Evolutionary conservation across 106 monocot species (phyloP).

Genomic region (Dendrobium nobile): DNA sequence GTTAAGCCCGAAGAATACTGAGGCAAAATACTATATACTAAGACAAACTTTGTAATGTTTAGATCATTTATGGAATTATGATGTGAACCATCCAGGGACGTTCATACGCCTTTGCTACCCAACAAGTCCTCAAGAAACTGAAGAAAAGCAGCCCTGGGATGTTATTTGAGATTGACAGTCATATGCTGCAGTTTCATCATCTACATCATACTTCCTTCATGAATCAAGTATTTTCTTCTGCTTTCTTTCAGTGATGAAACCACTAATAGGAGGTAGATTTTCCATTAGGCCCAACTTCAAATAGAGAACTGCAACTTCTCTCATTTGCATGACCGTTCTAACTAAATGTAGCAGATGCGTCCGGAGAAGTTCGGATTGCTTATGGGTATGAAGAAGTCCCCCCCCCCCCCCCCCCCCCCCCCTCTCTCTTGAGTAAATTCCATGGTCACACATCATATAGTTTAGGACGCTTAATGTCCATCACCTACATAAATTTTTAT

Average conservation of each 20-base stretch:
- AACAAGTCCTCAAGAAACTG: slow-evolving; percentile 71
- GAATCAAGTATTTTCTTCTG: slow-evolving; percentile 4
- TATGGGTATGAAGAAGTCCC: slow-evolving; percentile 84
- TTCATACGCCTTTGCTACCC: slow-evolving; percentile 38
- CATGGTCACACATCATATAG: slow-evolving; percentile 98
- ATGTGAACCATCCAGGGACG: neutral
- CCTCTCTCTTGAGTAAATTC: slow-evolving; percentile 83
- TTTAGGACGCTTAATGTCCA: slow-evolving; percentile 89
- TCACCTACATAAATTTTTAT: slow-evolving; percentile 38
- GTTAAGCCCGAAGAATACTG: too few relatives aligned
- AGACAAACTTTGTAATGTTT: neutral
- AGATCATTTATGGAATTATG: neutral
- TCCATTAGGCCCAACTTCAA: slow-evolving; percentile 17
- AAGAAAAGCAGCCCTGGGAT: slow-evolving; percentile 71
- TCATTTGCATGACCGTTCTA: slow-evolving; percentile 69
- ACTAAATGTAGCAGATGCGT: slow-evolving; percentile 72
- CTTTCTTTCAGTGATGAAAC: slow-evolving; percentile 1
- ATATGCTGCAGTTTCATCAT: slow-evolving; percentile 76
- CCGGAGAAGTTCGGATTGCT: slow-evolving; percentile 47
- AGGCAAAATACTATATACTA: neutral
- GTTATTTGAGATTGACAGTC: slow-evolving; percentile 72
- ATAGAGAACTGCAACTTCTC: slow-evolving; percentile 91
- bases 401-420: too few relatives aligned
- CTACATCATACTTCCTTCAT: slow-evolving; percentile 5
- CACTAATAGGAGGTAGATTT: neutral